Base-by-base conservation (phyloP, 1,284 basidiomycete genomes). In the Leccinum proximum region DNA sequence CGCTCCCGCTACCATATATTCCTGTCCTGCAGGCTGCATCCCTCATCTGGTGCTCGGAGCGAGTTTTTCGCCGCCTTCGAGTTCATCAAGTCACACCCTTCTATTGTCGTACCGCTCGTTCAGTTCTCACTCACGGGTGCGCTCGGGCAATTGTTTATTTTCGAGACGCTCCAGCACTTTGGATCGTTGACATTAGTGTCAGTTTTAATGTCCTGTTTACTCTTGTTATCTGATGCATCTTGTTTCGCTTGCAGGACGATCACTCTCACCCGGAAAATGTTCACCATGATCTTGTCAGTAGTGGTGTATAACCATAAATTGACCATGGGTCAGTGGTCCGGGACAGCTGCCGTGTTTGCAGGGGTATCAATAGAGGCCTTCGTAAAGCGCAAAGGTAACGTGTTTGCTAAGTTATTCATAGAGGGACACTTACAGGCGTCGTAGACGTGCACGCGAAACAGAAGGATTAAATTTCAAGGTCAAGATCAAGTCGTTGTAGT, bases 201-300 rank as follows among this genome's bases (percentile, higher is more conserved):
- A 61, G 90, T 84, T 59, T 18, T 13, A 58, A 33, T 40, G 5
- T 61, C 14, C 48, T 14, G 0, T 58, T 8, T 59, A 26, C 53
- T 58, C 50, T 60, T 60, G 11, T 9, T 3, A 8, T 58, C 30
- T 26, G 56, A 67, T 53, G 60, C 58, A 50, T 67, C 62, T 63
- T 30, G 60, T 57, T 50, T 56, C 2, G 10, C 66, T 60, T 40
- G 7, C 73, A 93, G 92, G 62, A 97, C 93, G 50, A 92, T 98
- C 70, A 98, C 96, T 1, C 84, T 99, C 63, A 99, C 97, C n/a
- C 85, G 97, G 64, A 99, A 99, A 79, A 82, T 99, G 74, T 97
- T 98, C 76, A 98, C 97, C 5, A 99, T 99, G 97, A 82, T 99
- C 13, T 82, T 99, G 45, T 96, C 93, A 7, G 96, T 99, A 5